Base-by-base conservation (phyloP, 148 eudicot species). In the Hydrangea macrophylla region DNA sequence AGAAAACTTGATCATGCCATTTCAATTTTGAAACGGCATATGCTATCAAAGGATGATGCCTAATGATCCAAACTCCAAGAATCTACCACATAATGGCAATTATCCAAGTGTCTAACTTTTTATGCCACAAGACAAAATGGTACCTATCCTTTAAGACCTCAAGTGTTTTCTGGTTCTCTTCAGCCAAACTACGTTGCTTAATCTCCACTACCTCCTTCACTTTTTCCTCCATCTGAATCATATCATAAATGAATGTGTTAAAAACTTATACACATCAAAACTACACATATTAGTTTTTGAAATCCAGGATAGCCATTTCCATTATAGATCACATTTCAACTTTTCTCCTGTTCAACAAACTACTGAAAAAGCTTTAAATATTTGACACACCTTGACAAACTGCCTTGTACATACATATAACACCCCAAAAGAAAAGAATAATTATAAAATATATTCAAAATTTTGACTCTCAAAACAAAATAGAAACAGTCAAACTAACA, bases 171-270 rank as follows among this genome's bases (percentile, higher is more conserved):
- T 94, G 98, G 68, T 90, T 94, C 82, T 94, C 98, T 71, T 94
- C 98, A 40, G 98, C 98, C 82, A 94, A 85, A 85, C 89, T 89
- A 36, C 98, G 96, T 77, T 94, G 98, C 80, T 94, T 94, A 39
- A 94, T 94, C 81, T 94, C 98, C 74, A 94, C 98, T 61, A 90
- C 76, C 79, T 94, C 98, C 75, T 90, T 94, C 63, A 94, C 97
- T 74, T 94, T 94, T 78, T 94, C 98, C 78, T 94, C 98, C 97
- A 90, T 94, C 98, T 94, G 73, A 69, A 64, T 24, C 62, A 48
- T 6, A 70, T 27, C 37, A 70, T 31, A 50, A 26, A 33, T 5
- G 37, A 12, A 66, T 17, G 32, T 24, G 53, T 62, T 35, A 37
- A 50, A 28, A 17, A 26, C 6, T 31, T 15, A 30, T 12, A 67